phyloP scores from a whole-genome alignment of 352 stramenopile genomes.

The Phytophthora aleatoria region DNA sequence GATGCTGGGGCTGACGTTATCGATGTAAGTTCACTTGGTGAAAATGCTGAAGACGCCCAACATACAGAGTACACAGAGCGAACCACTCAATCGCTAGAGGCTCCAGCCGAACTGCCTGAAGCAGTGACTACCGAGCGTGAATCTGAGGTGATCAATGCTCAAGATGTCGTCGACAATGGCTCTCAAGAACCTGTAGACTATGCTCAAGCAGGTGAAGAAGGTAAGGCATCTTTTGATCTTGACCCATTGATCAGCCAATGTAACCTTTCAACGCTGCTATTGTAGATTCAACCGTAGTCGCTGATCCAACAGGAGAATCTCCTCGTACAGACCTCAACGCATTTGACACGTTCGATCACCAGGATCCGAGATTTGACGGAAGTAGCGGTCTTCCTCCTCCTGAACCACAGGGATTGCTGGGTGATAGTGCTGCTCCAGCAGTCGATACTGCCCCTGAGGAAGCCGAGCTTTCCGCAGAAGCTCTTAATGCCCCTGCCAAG shows the following conservation, averaged over 20 bases:
- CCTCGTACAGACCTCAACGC: conserved; percentile 25
- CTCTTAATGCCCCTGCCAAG: neutral
- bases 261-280: neutral
- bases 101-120: neutral
- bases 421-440: neutral
- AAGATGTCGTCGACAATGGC: conserved; percentile 1
- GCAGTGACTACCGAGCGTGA: neutral
- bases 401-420: conserved; percentile 16
- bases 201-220: conserved; percentile 1
- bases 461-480: neutral
- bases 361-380: conserved; percentile 17
- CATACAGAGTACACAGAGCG: conserved; percentile 1
- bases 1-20: neutral
- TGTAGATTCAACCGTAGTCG: neutral
- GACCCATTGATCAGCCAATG: neutral
- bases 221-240: conserved; percentile 4
- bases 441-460: neutral
- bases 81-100: neutral
- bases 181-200: neutral
- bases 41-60: neutral
- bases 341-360: conserved; percentile 32
- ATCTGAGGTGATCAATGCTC: neutral
- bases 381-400: conserved; percentile 24
- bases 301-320: neutral
- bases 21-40: neutral